A percentile compares a stretch with the other conserved stretches of the same genome.
phyloP scores from a whole-genome alignment of 1,284 basidiomycete genomes.

The Grifola frondosa region DNA sequence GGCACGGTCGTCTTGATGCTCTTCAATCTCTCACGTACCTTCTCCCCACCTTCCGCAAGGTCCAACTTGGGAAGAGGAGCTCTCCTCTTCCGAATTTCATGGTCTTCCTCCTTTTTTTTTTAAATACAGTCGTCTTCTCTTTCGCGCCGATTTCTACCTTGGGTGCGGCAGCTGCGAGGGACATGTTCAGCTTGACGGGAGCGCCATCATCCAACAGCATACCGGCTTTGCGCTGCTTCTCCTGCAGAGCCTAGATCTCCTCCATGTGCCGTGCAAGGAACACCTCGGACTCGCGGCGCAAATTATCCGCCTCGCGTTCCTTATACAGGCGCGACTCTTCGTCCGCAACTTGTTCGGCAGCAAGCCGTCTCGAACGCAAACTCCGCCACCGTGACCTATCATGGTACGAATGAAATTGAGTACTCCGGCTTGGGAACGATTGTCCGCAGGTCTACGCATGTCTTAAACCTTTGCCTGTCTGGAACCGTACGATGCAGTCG shows the following conservation, averaged over 20 bases:
- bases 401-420: too few relatives aligned
- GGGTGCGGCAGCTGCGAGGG: constrained; percentile 46
- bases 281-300: constrained; percentile 81
- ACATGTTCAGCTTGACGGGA: constrained; percentile 79
- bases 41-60: constrained; percentile 73
- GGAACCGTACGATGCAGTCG: too few relatives aligned
- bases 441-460: too few relatives aligned
- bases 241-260: constrained; percentile 82
- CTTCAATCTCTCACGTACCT: constrained; percentile 72
- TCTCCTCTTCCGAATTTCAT: constrained; percentile 70
- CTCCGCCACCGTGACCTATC: constrained; percentile 71
- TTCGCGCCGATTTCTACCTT: constrained; percentile 46
- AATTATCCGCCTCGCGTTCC: constrained; percentile 77
- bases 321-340: constrained; percentile 76
- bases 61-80: constrained; percentile 82
- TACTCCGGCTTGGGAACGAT: too few relatives aligned
- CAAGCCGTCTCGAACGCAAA: constrained; percentile 60
- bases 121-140: constrained; percentile 62
- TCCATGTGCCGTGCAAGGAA: constrained; percentile 87
- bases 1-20: constrained; percentile 71
- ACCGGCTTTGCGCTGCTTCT: constrained; percentile 82
- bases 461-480: too few relatives aligned
- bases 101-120: constrained; percentile 81
- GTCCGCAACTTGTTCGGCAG: constrained; percentile 76
- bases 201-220: constrained; percentile 86